Percentiles rank a stretch among this genome's conserved stretches.
phyloP scores from a whole-genome alignment of 1,284 basidiomycete species.

The Farysia itapuensis region DNA sequence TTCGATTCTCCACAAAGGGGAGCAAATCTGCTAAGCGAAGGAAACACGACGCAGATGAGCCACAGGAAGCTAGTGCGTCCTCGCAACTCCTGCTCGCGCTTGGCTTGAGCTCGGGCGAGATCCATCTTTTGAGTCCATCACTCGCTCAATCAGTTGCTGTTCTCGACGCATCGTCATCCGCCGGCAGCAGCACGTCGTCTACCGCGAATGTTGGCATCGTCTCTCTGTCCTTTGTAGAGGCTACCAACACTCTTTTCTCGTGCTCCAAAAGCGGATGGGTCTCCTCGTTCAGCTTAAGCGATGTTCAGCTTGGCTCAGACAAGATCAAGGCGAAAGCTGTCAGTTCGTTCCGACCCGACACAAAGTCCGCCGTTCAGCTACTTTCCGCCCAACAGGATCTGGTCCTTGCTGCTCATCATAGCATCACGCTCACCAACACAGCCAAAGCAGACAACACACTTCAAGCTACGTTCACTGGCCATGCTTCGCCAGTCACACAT shows the following conservation, averaged over 20 bases:
- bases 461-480: constrained; percentile 37
- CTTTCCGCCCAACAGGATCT: constrained; percentile 12
- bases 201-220: constrained; percentile 29
- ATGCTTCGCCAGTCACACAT: constrained; percentile 52
- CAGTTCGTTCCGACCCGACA: constrained; percentile 33
- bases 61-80: constrained; percentile 5
- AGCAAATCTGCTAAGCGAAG: constrained; percentile 36
- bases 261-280: constrained; percentile 46
- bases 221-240: constrained; percentile 26
- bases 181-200: constrained; percentile 33
- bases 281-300: constrained; percentile 18
- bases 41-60: constrained; percentile 27
- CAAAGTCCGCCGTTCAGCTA: constrained; percentile 28
- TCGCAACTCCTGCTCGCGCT: constrained; percentile 47
- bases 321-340: constrained; percentile 9
- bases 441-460: constrained; percentile 6
- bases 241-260: constrained; percentile 23
- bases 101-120: constrained; percentile 41
- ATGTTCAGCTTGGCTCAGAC: constrained; percentile 25
- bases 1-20: constrained; percentile 11
- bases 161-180: constrained; percentile 38
- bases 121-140: constrained; percentile 47
- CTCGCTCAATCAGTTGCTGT: constrained; percentile 45
- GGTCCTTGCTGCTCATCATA: constrained; percentile 45
- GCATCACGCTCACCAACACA: constrained; percentile 29